Evolutionary conservation across 225 moss, liverwort and hornwort species (phyloP).

Genomic region (Pseudoscleropodium purum): DNA sequence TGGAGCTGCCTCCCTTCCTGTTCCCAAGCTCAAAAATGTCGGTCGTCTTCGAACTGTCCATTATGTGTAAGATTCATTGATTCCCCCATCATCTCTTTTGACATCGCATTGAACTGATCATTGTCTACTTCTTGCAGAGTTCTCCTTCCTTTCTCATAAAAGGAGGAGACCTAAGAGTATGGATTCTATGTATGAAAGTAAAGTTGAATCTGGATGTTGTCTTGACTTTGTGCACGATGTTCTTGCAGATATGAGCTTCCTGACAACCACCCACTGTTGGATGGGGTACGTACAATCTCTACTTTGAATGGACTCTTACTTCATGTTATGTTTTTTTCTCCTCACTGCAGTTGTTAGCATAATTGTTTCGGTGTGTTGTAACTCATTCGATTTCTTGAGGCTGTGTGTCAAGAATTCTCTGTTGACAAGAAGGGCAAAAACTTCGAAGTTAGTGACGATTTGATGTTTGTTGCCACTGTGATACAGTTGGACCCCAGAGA

Average conservation of each 20-base stretch:
- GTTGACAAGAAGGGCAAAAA: not conserved
- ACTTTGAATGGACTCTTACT: not conserved
- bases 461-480: not conserved
- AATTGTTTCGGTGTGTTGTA: not conserved
- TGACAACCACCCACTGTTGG: constrained; percentile 63
- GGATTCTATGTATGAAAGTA: not conserved
- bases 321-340: not conserved
- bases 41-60: constrained; percentile 83
- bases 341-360: too few relatives aligned
- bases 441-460: not conserved
- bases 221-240: not conserved
- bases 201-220: not conserved
- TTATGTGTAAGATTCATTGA: constrained; percentile 57
- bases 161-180: not conserved
- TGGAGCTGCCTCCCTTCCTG: constrained; percentile 36
- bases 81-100: not conserved
- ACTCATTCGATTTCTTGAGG: not conserved
- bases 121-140: not conserved
- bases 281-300: constrained; percentile 28
- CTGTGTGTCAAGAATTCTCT: not conserved
- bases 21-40: constrained; percentile 66
- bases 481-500: constrained; percentile 70
- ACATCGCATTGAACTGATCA: not conserved
- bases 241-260: constrained; percentile 76
- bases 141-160: too few relatives aligned